phyloP scores from a whole-genome alignment of 352 stramenopile genomes.

The Pythium graminicola region DNA sequence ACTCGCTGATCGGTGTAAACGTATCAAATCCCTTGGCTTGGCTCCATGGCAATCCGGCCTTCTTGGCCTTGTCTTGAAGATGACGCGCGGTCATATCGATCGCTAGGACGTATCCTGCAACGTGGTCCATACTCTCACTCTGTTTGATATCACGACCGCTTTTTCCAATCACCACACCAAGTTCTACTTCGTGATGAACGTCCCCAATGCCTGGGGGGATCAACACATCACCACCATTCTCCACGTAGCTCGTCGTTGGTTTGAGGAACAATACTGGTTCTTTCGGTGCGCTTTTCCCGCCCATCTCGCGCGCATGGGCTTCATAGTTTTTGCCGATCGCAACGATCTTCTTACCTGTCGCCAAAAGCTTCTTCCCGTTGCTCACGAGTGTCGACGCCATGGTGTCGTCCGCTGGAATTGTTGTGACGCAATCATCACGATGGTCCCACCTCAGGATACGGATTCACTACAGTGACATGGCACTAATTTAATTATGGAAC shows the following conservation, averaged over 20 bases:
- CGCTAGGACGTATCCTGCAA: constrained; percentile 64
- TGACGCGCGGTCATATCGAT: constrained; percentile 82
- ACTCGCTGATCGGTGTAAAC: constrained; percentile 76
- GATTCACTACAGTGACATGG: no score
- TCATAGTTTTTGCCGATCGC: constrained; percentile 85
- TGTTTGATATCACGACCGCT: constrained; percentile 53
- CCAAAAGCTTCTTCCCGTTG: constrained; percentile 50
- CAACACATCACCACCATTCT: constrained; percentile 49
- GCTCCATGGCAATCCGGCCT: constrained; percentile 66
- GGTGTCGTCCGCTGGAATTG: no score
- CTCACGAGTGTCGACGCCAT: constrained; percentile 19
- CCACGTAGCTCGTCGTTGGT: constrained; percentile 65
- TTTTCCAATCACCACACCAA: constrained; percentile 74
- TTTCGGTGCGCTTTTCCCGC: constrained; percentile 48
- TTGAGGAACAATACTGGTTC: constrained; percentile 81
- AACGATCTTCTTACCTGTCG: constrained; percentile 73
- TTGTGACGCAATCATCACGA: no score
- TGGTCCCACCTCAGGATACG: no score
- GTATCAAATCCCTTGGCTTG: constrained; percentile 72
- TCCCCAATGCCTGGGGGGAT: constrained; percentile 61
- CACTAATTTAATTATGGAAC: no score
- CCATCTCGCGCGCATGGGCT: constrained; percentile 76
- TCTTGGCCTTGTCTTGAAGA: constrained; percentile 71
- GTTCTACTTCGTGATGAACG: constrained; percentile 82
- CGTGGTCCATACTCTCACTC: constrained; percentile 55